Conservation (phyloP, 1,284 basidiomycete genomes). For the Rhodotorula sp. region DNA sequence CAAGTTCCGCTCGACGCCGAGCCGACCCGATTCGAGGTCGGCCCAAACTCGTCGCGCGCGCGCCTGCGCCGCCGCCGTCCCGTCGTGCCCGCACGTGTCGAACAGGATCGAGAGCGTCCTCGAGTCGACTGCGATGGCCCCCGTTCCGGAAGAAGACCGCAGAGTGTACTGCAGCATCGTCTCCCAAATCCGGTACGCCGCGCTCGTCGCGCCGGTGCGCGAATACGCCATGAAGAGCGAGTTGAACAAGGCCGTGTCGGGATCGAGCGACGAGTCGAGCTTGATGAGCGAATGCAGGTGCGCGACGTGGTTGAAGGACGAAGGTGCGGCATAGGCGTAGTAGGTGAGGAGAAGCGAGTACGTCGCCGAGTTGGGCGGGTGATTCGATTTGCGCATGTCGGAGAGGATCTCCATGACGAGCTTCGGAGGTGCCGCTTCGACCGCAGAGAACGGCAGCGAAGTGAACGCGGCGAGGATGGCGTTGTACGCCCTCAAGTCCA, state of each 20-base stretch:
- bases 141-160: constrained; percentile 40
- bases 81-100: constrained; percentile 72
- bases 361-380: constrained; percentile 60
- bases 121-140: constrained; percentile 55
- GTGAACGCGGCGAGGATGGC: constrained; percentile 39
- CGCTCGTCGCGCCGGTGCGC: constrained; percentile 64
- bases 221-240: constrained; percentile 88
- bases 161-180: constrained; percentile 59
- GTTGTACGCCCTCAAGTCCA: constrained; percentile 32
- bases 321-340: constrained; percentile 47
- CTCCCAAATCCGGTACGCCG: constrained; percentile 79
- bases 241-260: constrained; percentile 75
- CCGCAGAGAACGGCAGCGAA: constrained; percentile 28
- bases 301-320: constrained; percentile 52
- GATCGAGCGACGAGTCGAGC: constrained; percentile 69
- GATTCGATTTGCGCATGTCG: constrained; percentile 73
- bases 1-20: constrained; percentile 59
- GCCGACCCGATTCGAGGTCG: constrained; percentile 46
- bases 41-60: constrained; percentile 29
- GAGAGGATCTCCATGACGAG: constrained; percentile 73
- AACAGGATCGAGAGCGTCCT: constrained; percentile 75
- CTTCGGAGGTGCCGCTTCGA: constrained; percentile 57
- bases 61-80: constrained; percentile 31
- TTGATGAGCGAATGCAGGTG: constrained; percentile 74
- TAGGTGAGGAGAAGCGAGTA: constrained; percentile 69